A percentile compares a stretch with the other conserved stretches of the same genome.
These are phyloP conservation scores for Metschnikowia koreensis DNA, from an alignment of 805 yeast species.

Conservation along the genomic window DNA sequence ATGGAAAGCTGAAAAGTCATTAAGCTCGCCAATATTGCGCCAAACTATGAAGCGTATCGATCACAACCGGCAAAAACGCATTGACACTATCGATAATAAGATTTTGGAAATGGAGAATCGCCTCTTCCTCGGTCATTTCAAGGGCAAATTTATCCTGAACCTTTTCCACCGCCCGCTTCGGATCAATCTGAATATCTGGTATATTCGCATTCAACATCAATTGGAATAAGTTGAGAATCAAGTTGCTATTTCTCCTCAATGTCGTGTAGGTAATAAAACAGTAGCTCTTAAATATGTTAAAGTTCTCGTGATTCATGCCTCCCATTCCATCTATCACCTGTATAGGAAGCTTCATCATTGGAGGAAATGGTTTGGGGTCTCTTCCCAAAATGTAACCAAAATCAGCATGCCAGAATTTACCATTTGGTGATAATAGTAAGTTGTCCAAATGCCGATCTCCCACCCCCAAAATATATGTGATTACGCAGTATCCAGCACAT, in stretches of 20 bases:
- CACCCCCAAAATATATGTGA: slow-evolving; percentile 90
- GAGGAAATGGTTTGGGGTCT: slow-evolving; percentile 98
- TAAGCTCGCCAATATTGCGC: slow-evolving; percentile 98
- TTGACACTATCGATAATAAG: slow-evolving; percentile 91
- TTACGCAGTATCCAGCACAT: slow-evolving; percentile 97
- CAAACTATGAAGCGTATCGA: slow-evolving; percentile 89
- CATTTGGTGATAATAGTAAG: slow-evolving; percentile 70
- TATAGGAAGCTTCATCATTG: slow-evolving; percentile 94
- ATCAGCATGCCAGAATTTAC: slow-evolving; percentile 95
- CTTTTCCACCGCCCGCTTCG: slow-evolving; percentile 81
- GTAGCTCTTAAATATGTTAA: slow-evolving; percentile 81
- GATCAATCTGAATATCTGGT: slow-evolving; percentile 84
- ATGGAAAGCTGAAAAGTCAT: neutral
- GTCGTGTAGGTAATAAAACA: slow-evolving; percentile 94
- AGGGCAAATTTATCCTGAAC: slow-evolving; percentile 92
- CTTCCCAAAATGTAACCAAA: slow-evolving; percentile 95
- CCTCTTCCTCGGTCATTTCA: slow-evolving; percentile 94
- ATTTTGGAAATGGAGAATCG: slow-evolving; percentile 90
- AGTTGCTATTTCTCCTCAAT: slow-evolving; percentile 80
- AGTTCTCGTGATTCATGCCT: slow-evolving; percentile 82
- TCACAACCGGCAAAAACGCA: slow-evolving; percentile 91
- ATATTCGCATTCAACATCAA: slow-evolving; percentile 91
- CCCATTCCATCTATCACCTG: slow-evolving; percentile 99
- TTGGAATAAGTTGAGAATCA: slow-evolving; percentile 86
- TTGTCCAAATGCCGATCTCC: slow-evolving; percentile 98